A percentile compares a stretch with the other conserved stretches of the same genome.
Conservation (phyloP, 805 yeast genomes). For the Candida boleticola region DNA sequence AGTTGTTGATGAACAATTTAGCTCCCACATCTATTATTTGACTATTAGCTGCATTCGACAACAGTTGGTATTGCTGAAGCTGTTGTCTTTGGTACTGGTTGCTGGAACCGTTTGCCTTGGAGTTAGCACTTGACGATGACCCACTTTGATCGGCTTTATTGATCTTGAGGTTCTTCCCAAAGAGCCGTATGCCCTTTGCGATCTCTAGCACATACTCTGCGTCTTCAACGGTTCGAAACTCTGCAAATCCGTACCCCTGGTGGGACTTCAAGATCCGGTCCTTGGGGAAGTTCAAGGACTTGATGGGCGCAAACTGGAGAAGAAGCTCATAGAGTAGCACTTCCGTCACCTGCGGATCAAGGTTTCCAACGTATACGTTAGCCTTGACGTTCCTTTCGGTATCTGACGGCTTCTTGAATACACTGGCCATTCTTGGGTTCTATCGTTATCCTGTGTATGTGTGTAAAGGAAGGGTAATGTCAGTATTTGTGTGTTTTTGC, state of each 20-base stretch:
- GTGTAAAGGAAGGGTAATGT: no score
- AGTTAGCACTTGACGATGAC: no score
- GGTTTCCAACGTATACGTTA: slow-evolving; percentile 76
- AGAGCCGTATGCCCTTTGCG: slow-evolving; percentile 59
- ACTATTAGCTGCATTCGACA: neutral
- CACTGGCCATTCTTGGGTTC: slow-evolving; percentile 19
- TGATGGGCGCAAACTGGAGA: slow-evolving; percentile 80
- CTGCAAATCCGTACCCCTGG: slow-evolving; percentile 89
- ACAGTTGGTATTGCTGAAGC: neutral
- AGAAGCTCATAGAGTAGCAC: slow-evolving; percentile 74
- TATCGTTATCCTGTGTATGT: neutral
- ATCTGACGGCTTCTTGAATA: slow-evolving; percentile 36
- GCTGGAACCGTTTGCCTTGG: slow-evolving; percentile 1
- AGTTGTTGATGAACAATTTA: slow-evolving; percentile 52
- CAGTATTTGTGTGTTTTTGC: no score
- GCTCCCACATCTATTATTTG: slow-evolving; percentile 48
- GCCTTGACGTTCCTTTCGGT: slow-evolving; percentile 57
- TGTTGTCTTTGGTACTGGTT: slow-evolving; percentile 4
- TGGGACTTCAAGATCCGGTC: slow-evolving; percentile 69
- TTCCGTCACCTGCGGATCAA: slow-evolving; percentile 75
- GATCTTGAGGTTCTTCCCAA: slow-evolving; percentile 58
- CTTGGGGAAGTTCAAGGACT: slow-evolving; percentile 69
- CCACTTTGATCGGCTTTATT: slow-evolving; percentile 45
- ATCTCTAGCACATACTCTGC: slow-evolving; percentile 66
- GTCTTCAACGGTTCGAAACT: slow-evolving; percentile 57